These are phyloP conservation scores for Penicillium brasilianum DNA, from an alignment of 2,329 filamentous ascomycete genomes.

Conservation along the genomic window DNA sequence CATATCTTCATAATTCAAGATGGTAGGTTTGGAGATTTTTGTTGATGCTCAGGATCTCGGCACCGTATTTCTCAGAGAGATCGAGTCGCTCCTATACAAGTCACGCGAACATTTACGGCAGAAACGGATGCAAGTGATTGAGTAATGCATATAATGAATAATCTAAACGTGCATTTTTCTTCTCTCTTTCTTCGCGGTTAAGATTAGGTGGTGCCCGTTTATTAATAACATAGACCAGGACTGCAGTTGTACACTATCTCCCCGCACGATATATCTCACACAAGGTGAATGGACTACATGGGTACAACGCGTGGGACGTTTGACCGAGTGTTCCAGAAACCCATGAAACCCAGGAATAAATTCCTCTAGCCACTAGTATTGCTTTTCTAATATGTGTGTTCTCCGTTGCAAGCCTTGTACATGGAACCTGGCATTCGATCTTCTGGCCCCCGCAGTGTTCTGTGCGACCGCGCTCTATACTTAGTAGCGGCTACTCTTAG, in stretches of 20 bases:
- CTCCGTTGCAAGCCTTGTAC: not conserved
- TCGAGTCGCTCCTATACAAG: not conserved
- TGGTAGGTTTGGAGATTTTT: not conserved
- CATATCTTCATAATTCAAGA: not conserved
- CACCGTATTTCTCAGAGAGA: not conserved
- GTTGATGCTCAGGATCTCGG: not conserved
- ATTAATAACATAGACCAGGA: not conserved
- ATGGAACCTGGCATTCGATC: not conserved
- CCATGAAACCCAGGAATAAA: not conserved
- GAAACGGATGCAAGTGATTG: not conserved
- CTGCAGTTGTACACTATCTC: not conserved
- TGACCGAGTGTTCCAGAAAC: not conserved
- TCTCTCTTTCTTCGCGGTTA: not conserved
- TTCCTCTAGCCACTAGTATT: not conserved
- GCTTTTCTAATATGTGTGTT: not conserved
- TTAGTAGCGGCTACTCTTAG: not conserved
- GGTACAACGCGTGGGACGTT: no score
- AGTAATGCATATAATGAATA: not conserved
- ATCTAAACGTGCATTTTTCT: not conserved
- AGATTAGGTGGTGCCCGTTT: not conserved
- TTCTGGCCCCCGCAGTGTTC: not conserved
- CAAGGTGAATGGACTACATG: no score
- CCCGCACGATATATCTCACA: not conserved
- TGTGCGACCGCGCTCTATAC: not conserved
- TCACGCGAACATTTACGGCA: not conserved